These are phyloP conservation scores for Boletus subcaerulescens DNA, from an alignment of 768 basidiomycete genomes.

Conservation along the genomic window DNA sequence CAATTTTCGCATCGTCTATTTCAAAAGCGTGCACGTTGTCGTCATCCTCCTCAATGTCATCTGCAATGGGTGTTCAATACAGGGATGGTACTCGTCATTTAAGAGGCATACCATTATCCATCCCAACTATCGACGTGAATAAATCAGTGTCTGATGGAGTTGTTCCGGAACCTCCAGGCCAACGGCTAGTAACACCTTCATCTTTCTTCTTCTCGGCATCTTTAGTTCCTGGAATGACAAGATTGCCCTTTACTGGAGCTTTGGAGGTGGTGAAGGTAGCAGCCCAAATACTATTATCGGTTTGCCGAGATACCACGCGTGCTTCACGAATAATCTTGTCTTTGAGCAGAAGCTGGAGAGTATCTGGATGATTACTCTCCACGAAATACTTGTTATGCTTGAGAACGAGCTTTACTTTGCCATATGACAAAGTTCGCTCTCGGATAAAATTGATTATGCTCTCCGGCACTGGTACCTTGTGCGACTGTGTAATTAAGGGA, in stretches of 20 bases:
- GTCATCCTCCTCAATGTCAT: constrained; percentile 97
- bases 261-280: constrained; percentile 77
- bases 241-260: constrained; percentile 77
- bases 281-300: constrained; percentile 74
- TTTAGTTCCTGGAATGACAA: constrained; percentile 84
- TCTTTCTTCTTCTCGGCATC: constrained; percentile 72
- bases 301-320: constrained; percentile 64
- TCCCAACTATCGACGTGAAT: constrained; percentile 94
- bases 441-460: constrained; percentile 84
- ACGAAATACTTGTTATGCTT: constrained; percentile 98
- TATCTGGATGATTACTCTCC: constrained; percentile 93
- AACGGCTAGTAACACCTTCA: constrained; percentile 40
- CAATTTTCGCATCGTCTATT: constrained; percentile 91
- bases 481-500: constrained; percentile 2
- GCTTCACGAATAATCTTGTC: constrained; percentile 85
- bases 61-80: constrained; percentile 37
- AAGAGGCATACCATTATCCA: constrained; percentile 68
- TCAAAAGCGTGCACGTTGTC: constrained; percentile 97
- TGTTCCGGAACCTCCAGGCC: constrained; percentile 27
- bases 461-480: constrained; percentile 88
- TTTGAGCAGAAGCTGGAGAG: constrained; percentile 81
- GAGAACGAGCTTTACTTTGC: constrained; percentile 96
- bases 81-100: background rate
- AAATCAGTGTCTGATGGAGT: constrained; percentile 63
- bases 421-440: constrained; percentile 92